Evolutionary conservation across 2,329 filamentous ascomycete genomes (phyloP), one percentile per base, ranked within the genome.

Genomic region (Xylariaceae sp.): DNA sequence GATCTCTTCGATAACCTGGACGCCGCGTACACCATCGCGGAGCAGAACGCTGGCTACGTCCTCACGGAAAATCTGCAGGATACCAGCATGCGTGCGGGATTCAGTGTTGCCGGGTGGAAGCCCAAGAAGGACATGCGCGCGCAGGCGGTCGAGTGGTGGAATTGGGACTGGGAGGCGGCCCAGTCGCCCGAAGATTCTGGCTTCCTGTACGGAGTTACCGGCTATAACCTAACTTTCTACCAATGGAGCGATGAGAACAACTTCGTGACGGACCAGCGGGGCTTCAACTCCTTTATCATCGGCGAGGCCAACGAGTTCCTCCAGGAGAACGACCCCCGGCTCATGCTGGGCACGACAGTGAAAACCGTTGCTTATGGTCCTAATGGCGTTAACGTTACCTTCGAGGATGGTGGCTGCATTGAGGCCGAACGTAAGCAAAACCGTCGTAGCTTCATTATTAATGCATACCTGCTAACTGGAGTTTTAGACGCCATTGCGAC

Each of bases 181-280:
- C 79, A 75, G 57, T 68, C 76, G 0, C 84, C 84, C 0, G 81
- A 85, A 49, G 70, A 80, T 47, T 78, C 75, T 26, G 79, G 78
- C 0, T 71, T 81, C 30, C 69, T 81, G 19, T 86, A 80, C 55
- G 80, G 80, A 0, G 71, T 77, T 11, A 75, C 80, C 0, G 77
- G 74, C 2, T 75, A 80, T 44, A 87, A 87, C 62, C 70, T 82
- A 6, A 84, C 82, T 0, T 86, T 83, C 61, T 78, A 83, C 57
- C 78, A 84, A 55, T 87, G 77, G 67, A 77, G 77, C n/a, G 76
- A 83, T 12, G 76, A 76, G 19, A 85, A 84, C 65, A 81, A 85
- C 58, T 78, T 81, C 32, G 82, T 85, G 41, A 70, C 74, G 34
- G 85, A 88, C 56, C 76, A 77, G 43, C 76, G 84, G 0, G 85